phyloP scores from a whole-genome alignment of 441 rosid species.

The Metrosideros polymorpha region DNA sequence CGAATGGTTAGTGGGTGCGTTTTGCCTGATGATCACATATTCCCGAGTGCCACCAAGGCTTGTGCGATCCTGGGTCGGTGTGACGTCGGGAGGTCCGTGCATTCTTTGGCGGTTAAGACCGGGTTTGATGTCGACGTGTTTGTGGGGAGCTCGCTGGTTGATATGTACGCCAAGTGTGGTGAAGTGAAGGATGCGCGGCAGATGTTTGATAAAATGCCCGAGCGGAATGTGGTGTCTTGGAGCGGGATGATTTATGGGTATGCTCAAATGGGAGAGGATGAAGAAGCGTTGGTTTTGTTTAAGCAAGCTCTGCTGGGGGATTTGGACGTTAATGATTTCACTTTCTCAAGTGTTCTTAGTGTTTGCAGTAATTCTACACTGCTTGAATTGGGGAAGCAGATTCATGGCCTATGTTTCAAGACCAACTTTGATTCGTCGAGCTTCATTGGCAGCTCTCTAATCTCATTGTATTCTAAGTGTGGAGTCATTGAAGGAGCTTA shows the following conservation, averaged over 20 bases:
- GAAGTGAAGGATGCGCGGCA: conserved; percentile 43
- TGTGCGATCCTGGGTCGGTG: conserved; percentile 51
- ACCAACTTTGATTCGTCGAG: conserved; percentile 52
- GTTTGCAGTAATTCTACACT: conserved; percentile 64
- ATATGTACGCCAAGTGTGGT: conserved; percentile 78
- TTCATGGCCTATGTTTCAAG: conserved; percentile 72
- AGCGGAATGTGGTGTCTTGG: conserved; percentile 78
- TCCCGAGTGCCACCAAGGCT: conserved; percentile 66
- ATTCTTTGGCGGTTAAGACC: conserved; percentile 44
- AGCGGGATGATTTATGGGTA: conserved; percentile 87
- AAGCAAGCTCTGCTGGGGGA: conserved; percentile 44
- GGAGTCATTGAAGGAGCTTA: conserved; percentile 63
- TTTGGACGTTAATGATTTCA: conserved; percentile 74
- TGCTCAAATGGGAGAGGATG: conserved; percentile 57
- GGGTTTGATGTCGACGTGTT: conserved; percentile 62
- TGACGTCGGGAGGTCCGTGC: conserved; percentile 54
- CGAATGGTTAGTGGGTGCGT: conserved; percentile 31
- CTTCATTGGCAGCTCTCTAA: conserved; percentile 69
- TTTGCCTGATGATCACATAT: conserved; percentile 64
- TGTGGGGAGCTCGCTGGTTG: conserved; percentile 71
- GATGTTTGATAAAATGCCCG: conserved; percentile 78
- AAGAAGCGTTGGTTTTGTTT: conserved; percentile 58
- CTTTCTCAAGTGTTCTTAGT: conserved; percentile 61
- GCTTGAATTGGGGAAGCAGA: conserved; percentile 75
- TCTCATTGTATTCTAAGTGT: conserved; percentile 71